Conservation (phyloP, 192 early-diverging fungal genomes). For the Rhizoclosmatium sp. region DNA sequence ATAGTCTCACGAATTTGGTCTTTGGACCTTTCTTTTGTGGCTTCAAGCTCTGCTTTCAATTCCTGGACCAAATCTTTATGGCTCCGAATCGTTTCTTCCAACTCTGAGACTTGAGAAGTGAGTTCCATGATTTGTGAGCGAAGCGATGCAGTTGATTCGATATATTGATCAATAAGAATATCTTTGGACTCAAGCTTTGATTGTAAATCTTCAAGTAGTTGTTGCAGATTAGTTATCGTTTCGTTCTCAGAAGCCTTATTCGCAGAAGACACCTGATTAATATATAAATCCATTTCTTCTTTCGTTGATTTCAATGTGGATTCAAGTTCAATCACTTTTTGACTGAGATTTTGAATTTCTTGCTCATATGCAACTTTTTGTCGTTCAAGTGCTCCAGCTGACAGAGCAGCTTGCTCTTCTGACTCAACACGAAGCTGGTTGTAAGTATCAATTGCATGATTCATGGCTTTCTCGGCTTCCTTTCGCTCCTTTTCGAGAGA, state of each 20-base stretch:
- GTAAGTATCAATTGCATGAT: background rate
- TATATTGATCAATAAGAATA: background rate
- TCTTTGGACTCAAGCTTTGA: background rate
- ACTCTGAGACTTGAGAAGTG: background rate
- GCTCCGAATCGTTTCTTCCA: background rate
- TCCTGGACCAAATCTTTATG: background rate
- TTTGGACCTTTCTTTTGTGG: conserved; percentile 10
- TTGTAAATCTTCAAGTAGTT: background rate
- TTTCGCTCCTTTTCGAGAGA: background rate
- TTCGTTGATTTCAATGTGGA: background rate
- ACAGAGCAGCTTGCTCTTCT: background rate
- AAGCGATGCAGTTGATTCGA: background rate
- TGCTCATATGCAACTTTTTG: background rate
- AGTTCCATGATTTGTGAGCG: background rate
- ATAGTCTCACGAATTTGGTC: conserved; percentile 6
- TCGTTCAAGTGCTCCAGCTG: background rate
- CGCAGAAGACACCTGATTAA: background rate
- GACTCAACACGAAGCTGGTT: background rate
- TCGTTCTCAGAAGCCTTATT: background rate
- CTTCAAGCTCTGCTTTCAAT: conserved; percentile 4
- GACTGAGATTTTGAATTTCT: background rate
- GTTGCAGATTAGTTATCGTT: background rate
- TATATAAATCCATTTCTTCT: background rate
- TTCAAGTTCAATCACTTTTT: background rate
- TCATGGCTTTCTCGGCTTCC: conserved; percentile 8